Evolutionary conservation across 192 early-diverging fungal species (phyloP).

Genomic region (Pilaira anomala): DNA sequence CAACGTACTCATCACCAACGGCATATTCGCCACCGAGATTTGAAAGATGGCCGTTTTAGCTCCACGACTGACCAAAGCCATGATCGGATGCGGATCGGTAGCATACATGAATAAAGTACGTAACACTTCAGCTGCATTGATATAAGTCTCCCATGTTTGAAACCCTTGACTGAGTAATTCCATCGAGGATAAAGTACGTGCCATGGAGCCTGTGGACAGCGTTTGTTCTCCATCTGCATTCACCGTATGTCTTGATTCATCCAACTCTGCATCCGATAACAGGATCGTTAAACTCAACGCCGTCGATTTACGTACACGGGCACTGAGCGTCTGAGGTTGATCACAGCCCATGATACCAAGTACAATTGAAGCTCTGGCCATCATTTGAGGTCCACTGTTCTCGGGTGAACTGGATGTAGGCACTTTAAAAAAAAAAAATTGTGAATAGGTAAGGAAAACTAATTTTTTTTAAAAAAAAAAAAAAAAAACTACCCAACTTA

Average conservation of each 20-base stretch:
- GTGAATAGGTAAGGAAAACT: background rate
- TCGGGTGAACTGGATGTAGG: constrained; percentile 23
- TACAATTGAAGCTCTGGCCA: constrained; percentile 66
- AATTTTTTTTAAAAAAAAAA: background rate
- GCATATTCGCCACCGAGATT: constrained; percentile 62
- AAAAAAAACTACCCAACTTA: no score
- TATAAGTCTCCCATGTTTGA: constrained; percentile 69
- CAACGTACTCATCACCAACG: constrained; percentile 69
- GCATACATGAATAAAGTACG: constrained; percentile 58
- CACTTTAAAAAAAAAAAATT: background rate
- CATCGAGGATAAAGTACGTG: constrained; percentile 37
- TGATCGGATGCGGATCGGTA: constrained; percentile 35
- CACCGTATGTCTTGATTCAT: constrained; percentile 32
- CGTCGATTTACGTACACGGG: constrained; percentile 53
- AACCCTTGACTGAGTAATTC: constrained; percentile 76
- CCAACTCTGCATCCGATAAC: constrained; percentile 54
- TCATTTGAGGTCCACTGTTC: constrained; percentile 32
- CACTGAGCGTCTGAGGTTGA: constrained; percentile 45
- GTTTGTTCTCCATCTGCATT: background rate
- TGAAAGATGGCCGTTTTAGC: constrained; percentile 71
- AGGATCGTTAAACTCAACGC: constrained; percentile 66
- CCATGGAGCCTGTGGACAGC: constrained; percentile 2
- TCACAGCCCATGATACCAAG: constrained; percentile 73
- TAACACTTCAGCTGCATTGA: constrained; percentile 63
- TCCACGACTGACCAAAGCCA: constrained; percentile 44